These are phyloP conservation scores for Aspergillus sp. DNA, from an alignment of 2,329 filamentous ascomycete species.

Conservation along the genomic window DNA sequence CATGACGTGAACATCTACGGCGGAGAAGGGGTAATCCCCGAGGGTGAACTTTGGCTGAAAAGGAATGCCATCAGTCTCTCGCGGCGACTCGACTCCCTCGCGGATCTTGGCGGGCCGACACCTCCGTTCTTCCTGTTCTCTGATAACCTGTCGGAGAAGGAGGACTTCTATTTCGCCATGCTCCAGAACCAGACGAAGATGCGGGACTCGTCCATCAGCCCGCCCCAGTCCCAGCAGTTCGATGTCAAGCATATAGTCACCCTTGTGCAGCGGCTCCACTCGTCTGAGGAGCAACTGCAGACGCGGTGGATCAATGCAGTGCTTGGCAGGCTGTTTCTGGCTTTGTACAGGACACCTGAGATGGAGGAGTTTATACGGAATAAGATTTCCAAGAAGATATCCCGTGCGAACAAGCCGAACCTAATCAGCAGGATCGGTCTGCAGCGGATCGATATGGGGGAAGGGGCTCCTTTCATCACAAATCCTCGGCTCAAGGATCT, in stretches of 20 bases:
- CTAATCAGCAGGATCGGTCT: constrained; percentile 82
- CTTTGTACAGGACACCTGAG: constrained; percentile 73
- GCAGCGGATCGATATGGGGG: constrained; percentile 73
- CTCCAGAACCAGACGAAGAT: constrained; percentile 72
- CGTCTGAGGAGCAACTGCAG: constrained; percentile 81
- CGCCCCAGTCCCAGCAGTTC: constrained; percentile 65
- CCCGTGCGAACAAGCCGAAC: constrained; percentile 80
- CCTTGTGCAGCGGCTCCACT: constrained; percentile 81
- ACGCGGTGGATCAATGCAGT: constrained; percentile 91
- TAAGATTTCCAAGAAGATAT: constrained; percentile 94
- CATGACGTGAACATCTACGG: constrained; percentile 75
- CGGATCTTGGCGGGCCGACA: constrained; percentile 49
- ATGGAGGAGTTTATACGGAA: constrained; percentile 68
- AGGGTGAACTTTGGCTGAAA: constrained; percentile 94
- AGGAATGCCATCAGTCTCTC: constrained; percentile 76
- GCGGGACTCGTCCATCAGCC: constrained; percentile 45
- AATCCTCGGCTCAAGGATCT: constrained; percentile 82
- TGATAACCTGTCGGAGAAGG: constrained; percentile 90
- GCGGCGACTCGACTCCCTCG: constrained; percentile 48
- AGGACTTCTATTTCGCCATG: constrained; percentile 95
- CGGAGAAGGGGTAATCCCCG: constrained; percentile 66
- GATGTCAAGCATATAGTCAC: constrained; percentile 80
- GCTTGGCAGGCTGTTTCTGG: constrained; percentile 78
- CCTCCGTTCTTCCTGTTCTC: constrained; percentile 92
- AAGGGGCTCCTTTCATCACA: constrained; percentile 77